phyloP scores from a whole-genome alignment of 805 yeast genomes.

The Maudiozyma saulgeensis region DNA sequence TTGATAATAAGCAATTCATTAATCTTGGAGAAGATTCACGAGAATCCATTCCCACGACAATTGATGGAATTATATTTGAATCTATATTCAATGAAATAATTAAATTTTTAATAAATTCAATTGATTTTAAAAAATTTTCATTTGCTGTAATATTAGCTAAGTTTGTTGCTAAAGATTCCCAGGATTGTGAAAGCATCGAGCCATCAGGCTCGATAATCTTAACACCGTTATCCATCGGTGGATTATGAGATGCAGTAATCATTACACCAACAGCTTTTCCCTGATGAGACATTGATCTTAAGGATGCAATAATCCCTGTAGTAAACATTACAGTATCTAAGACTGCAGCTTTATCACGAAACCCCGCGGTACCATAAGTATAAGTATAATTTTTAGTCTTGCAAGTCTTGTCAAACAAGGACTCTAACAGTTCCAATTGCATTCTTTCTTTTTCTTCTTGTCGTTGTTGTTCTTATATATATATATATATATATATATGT shows the following conservation, averaged over 20 bases:
- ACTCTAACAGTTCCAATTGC: constrained; percentile 6
- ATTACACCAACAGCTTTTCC: constrained; percentile 83
- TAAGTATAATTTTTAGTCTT: constrained; percentile 35
- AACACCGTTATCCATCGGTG: constrained; percentile 85
- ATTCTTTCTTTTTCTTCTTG: neutral
- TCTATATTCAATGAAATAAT: constrained; percentile 18
- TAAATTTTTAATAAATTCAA: neutral
- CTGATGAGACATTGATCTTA: constrained; percentile 63
- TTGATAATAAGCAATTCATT: constrained; percentile 36
- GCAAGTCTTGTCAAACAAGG: constrained; percentile 27
- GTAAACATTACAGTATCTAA: constrained; percentile 77
- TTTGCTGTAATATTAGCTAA: constrained; percentile 57
- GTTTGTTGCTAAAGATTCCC: constrained; percentile 78
- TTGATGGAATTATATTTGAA: constrained; percentile 33
- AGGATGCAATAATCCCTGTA: constrained; percentile 71
- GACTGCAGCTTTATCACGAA: constrained; percentile 60
- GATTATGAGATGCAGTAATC: constrained; percentile 95
- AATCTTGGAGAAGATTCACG: constrained; percentile 64
- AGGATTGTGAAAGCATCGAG: constrained; percentile 70
- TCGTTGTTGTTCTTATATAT: too few species aligned
- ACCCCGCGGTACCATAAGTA: constrained; percentile 96
- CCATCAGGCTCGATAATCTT: constrained; percentile 92
- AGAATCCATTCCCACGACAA: constrained; percentile 74
- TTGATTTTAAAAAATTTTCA: constrained; percentile 34
- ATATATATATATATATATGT: too few species aligned